Percentiles rank a stretch among this genome's conserved stretches.
Conservation (phyloP, 345 rosid genomes). For the Alliaria petiolata region DNA sequence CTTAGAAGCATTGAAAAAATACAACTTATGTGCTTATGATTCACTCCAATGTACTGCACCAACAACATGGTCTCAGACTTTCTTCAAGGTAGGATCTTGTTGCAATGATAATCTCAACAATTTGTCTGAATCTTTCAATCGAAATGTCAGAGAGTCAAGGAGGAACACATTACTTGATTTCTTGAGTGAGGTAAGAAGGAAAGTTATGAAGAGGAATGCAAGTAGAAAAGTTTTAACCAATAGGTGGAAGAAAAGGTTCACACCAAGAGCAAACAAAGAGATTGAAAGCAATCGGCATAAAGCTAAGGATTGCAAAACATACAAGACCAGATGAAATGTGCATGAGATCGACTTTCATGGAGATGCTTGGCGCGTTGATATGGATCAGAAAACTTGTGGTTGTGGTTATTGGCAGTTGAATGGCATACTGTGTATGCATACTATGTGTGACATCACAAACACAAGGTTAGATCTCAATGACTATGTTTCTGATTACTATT, state of each 20-base stretch:
- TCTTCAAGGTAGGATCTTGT: not conserved
- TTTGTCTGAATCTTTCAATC: not conserved
- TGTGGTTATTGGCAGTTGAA: not conserved
- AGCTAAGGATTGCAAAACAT: not conserved
- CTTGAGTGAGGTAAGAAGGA: not conserved
- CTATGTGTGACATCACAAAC: not conserved
- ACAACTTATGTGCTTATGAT: not conserved
- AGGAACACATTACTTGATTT: not conserved
- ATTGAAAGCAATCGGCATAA: not conserved
- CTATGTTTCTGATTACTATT: not conserved
- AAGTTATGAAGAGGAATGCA: not conserved
- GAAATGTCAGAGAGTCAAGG: not conserved
- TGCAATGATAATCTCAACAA: conserved; percentile 8
- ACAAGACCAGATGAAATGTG: not conserved
- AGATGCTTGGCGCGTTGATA: not conserved
- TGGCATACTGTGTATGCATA: not conserved
- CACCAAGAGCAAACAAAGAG: not conserved
- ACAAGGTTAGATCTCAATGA: not conserved
- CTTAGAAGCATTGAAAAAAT: not conserved
- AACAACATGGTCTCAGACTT: not conserved
- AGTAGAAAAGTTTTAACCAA: not conserved
- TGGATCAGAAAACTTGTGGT: not conserved
- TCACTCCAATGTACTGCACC: not conserved
- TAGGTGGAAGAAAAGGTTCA: not conserved
- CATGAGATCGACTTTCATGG: not conserved